Conservation (phyloP, 495 filamentous ascomycete species). For the Acidomyces sp. region DNA sequence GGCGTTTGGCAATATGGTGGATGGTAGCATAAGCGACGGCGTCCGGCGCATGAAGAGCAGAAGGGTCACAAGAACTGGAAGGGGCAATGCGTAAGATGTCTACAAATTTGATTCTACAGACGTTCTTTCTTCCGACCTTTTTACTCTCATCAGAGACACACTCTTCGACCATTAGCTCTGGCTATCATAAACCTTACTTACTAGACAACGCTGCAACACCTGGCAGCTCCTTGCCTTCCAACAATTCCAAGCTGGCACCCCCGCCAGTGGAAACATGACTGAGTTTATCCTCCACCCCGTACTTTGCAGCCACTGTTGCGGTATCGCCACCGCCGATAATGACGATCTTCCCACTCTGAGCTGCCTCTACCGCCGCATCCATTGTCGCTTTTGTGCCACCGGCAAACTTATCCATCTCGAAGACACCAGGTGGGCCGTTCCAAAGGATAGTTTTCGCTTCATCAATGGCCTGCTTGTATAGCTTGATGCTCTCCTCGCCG, state of each 20-base stretch:
- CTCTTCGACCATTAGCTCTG: conserved; percentile 1
- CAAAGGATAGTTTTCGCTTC: conserved; percentile 94
- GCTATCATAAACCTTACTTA: conserved; percentile 59
- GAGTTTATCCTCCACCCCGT: conserved; percentile 86
- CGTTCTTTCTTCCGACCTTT: too few relatives aligned
- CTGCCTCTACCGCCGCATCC: conserved; percentile 69
- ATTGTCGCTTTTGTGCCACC: conserved; percentile 80
- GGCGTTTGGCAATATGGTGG: background rate
- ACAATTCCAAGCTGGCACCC: conserved; percentile 84
- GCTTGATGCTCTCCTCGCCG: conserved; percentile 71
- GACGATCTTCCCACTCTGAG: conserved; percentile 71
- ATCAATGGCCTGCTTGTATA: conserved; percentile 72
- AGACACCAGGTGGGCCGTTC: conserved; percentile 94
- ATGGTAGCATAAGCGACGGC: conserved; percentile 17
- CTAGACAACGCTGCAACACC: conserved; percentile 89
- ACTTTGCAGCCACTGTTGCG: conserved; percentile 95
- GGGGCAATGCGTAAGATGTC: too few relatives aligned
- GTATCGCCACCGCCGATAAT: conserved; percentile 99
- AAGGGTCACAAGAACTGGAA: too few relatives aligned
- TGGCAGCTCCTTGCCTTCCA: conserved; percentile 95
- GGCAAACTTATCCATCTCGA: conserved; percentile 91
- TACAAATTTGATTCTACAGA: too few relatives aligned
- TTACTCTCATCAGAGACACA: too few relatives aligned
- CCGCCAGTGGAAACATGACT: conserved; percentile 97
- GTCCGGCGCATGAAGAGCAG: too few relatives aligned